Percentiles rank a stretch among this genome's conserved stretches.
phyloP scores from a whole-genome alignment of 495 filamentous ascomycete genomes.

The Aspergillus campestris region DNA sequence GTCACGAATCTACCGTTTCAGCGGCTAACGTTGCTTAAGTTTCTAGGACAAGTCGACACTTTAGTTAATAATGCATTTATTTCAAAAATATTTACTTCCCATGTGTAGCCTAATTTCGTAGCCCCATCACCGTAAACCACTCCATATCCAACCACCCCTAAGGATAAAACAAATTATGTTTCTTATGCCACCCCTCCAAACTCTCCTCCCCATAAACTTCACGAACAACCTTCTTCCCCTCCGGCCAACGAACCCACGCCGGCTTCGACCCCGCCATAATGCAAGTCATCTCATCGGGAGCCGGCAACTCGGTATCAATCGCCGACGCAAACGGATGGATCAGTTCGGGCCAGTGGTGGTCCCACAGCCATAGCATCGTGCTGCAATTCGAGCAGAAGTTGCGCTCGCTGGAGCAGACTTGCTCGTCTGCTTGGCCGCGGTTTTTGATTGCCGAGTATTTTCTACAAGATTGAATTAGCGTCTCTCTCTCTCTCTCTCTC shows the following conservation, averaged over 20 bases:
- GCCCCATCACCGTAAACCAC: too few relatives aligned
- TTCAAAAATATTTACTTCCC: too few relatives aligned
- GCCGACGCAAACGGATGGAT: conserved; percentile 51
- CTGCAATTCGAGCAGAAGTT: conserved; percentile 47
- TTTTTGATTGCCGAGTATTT: conserved; percentile 45
- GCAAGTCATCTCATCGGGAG: conserved; percentile 46
- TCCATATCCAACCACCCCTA: neutral
- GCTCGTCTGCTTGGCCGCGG: conserved; percentile 37
- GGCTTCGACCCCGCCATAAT: conserved; percentile 41
- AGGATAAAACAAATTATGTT: conserved; percentile 25
- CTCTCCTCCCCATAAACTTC: conserved; percentile 34
- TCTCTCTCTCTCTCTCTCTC: neutral
- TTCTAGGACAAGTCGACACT: too few relatives aligned
- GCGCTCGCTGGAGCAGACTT: conserved; percentile 37
- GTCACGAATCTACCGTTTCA: conserved; percentile 10
- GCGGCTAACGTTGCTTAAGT: conserved; percentile 4
- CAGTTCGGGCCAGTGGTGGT: conserved; percentile 44
- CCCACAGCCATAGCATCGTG: conserved; percentile 43
- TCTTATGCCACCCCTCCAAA: conserved; percentile 47
- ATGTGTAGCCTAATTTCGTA: too few relatives aligned
- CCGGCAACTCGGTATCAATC: conserved; percentile 45
- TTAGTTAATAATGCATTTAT: too few relatives aligned
- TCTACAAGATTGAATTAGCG: conserved; percentile 15
- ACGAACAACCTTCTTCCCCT: conserved; percentile 42
- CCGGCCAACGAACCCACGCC: conserved; percentile 42